These are phyloP conservation scores for Chalciporus pseudorubinellus DNA, from an alignment of 768 basidiomycete species.

Conservation along the genomic window DNA sequence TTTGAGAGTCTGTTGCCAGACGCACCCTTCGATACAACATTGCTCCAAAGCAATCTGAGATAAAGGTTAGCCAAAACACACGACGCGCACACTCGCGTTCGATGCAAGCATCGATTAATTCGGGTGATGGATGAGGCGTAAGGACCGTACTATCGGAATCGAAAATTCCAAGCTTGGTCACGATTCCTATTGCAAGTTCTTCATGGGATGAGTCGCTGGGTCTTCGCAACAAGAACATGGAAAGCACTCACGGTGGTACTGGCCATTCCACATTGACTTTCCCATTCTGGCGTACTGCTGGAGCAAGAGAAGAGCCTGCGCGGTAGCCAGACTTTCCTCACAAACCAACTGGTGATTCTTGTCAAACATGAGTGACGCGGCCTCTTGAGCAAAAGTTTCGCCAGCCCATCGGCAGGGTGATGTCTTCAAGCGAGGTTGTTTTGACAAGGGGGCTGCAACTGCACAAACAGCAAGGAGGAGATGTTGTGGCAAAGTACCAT, in stretches of 20 bases:
- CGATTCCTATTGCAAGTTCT: constrained; percentile 60
- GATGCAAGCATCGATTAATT: constrained; percentile 58
- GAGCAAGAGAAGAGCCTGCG: constrained; percentile 72
- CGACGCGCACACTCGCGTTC: constrained; percentile 79
- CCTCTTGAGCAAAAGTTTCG: constrained; percentile 53
- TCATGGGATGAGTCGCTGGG: constrained; percentile 31
- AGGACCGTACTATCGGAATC: constrained; percentile 59
- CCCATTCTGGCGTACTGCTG: constrained; percentile 61
- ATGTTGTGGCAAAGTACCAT: constrained; percentile 64
- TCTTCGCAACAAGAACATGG: background rate
- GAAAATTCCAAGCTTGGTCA: constrained; percentile 65
- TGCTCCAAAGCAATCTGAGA: constrained; percentile 51
- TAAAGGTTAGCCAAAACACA: constrained; percentile 76
- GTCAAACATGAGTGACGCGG: constrained; percentile 70
- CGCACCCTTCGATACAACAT: constrained; percentile 36
- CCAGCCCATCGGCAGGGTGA: constrained; percentile 55
- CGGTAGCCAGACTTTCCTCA: constrained; percentile 65
- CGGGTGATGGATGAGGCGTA: constrained; percentile 56
- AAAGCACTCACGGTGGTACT: constrained; percentile 30
- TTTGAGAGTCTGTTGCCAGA: constrained; percentile 41
- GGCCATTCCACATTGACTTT: constrained; percentile 32
- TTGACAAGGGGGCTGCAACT: constrained; percentile 73
- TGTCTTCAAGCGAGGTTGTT: constrained; percentile 59
- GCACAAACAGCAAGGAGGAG: constrained; percentile 76
- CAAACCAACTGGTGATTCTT: constrained; percentile 55